A percentile compares a stretch with the other conserved stretches of the same genome.
These are phyloP conservation scores for Massariosphaeria phaeospora DNA, from an alignment of 495 filamentous ascomycete genomes.

Conservation along the genomic window DNA sequence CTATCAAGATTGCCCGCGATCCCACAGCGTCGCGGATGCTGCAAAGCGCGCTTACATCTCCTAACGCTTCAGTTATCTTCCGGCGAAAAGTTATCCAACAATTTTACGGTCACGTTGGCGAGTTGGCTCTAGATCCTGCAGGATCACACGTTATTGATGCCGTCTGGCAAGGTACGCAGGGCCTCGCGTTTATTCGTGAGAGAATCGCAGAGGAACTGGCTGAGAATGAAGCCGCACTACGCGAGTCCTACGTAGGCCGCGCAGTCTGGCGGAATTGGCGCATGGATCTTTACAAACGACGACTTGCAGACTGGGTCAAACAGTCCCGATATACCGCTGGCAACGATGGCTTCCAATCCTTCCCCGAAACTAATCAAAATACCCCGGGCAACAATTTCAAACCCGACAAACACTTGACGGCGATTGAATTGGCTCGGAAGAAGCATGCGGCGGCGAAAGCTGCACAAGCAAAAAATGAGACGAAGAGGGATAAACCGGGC, in stretches of 20 bases:
- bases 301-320: conserved; percentile 63
- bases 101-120: conserved; percentile 55
- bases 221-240: conserved; percentile 57
- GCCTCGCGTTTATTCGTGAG: conserved; percentile 63
- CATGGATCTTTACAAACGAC: conserved; percentile 76
- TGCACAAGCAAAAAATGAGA: conserved; percentile 34
- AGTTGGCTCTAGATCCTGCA: conserved; percentile 63
- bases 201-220: conserved; percentile 60
- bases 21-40: conserved; percentile 63
- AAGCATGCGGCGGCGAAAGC: conserved; percentile 38
- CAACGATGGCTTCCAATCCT: conserved; percentile 41
- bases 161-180: conserved; percentile 63
- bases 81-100: conserved; percentile 58
- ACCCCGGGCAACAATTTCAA: conserved; percentile 7
- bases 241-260: conserved; percentile 69
- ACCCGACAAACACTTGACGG: conserved; percentile 28
- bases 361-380: conserved; percentile 31
- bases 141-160: conserved; percentile 77
- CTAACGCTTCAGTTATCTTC: conserved; percentile 52
- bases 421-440: conserved; percentile 40
- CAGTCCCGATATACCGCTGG: conserved; percentile 56
- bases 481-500: conserved; percentile 5
- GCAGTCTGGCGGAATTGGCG: conserved; percentile 89
- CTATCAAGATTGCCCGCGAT: conserved; percentile 52
- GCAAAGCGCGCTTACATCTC: conserved; percentile 60